Conservation (phyloP, 106 monocot genomes). For the Cymbidium sinense region DNA sequence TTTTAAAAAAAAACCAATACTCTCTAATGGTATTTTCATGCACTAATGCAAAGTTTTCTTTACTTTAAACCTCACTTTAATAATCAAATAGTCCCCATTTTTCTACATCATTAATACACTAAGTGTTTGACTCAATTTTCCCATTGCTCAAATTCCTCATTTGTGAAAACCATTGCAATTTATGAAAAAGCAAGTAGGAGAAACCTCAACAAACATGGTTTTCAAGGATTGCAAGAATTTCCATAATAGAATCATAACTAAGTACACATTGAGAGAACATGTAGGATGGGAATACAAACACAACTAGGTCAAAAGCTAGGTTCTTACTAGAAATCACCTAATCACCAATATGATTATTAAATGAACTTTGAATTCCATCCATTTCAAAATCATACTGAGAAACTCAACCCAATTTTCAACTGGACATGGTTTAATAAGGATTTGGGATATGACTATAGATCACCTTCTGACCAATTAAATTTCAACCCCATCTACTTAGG, state of each 20-base stretch:
- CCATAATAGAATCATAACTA: neutral
- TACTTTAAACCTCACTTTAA: neutral
- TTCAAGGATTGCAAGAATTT: neutral
- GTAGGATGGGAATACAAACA: neutral
- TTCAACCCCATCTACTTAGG: too few species aligned
- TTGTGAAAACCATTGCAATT: neutral
- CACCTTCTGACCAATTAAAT: too few species aligned
- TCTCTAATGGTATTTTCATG: neutral
- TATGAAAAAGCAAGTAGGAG: neutral
- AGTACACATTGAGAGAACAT: neutral
- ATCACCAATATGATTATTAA: too few species aligned
- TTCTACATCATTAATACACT: neutral
- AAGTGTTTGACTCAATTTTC: neutral
- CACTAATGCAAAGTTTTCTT: neutral
- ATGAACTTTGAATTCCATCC: neutral
- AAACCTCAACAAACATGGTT: neutral
- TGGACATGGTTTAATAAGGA: too few species aligned
- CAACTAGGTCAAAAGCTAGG: neutral
- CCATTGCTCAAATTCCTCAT: neutral
- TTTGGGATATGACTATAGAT: too few species aligned
- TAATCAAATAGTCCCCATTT: neutral
- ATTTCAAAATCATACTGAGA: neutral
- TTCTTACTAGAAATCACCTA: neutral
- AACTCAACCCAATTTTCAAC: too few species aligned
- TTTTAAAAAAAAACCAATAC: neutral